Base-by-base conservation (phyloP, 768 basidiomycete genomes). In the Goffeauzyma gilvescens region DNA sequence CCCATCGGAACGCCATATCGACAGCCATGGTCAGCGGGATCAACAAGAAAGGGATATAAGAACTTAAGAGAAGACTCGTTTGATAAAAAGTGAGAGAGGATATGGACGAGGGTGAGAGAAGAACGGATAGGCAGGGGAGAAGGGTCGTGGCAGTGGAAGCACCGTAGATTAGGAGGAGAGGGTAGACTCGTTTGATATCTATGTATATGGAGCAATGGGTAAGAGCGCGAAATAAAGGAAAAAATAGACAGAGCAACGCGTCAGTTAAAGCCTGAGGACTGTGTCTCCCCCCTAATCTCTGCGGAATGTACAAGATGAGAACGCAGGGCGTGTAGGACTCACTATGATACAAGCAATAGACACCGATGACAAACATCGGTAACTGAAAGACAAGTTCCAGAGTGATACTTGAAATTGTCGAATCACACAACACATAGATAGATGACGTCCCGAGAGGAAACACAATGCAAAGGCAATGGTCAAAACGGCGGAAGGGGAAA, bases 141-240 rank as follows among this genome's bases (percentile, higher is more conserved):
- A 78, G 77, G 0, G 83, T 84, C 0, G 81, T 86, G 0, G 73
- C 69, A 2, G 81, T 78, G 0, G 79, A 81, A 0, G 81, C 78
- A 22, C 70, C 81, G 61, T 86, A 87, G 22, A 77, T 59, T 7
- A 79, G 66, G 12, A 87, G 64, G 24, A 83, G 67, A 21, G 61
- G 58, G 42, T 63, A 60, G 8, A 60, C 51, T 21, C 55, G 41
- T 35, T 60, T 58, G 35, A 55, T 50, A 48, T 60, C 59, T 58
- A 48, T n/a, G n/a, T n/a, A n/a, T n/a, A n/a, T n/a, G 25, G 22
- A 33, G n/a, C 22, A 25, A 41, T 10, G 26, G 9, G 13, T n/a
- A 17, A 40, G 26, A 31, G 20, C 38, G 32, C 15, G 10, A 34
- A 21, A 24, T 10, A 6, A 21, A 6, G 5, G 7, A 32, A 9